phyloP scores from a whole-genome alignment of 306 rosid genomes.

The Parietaria judaica region DNA sequence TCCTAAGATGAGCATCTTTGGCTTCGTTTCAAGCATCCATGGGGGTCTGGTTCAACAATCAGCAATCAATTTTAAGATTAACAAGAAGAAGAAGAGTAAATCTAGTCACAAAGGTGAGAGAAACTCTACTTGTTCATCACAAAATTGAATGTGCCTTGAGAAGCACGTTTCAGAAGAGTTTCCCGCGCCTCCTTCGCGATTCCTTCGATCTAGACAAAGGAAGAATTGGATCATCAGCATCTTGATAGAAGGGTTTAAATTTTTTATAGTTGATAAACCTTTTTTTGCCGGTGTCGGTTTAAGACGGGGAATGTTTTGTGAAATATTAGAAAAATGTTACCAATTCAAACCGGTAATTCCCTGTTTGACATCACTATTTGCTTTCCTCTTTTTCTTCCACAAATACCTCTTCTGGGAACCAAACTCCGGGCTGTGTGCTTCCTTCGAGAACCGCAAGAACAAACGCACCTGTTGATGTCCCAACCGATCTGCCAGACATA shows the following conservation, averaged over 20 bases:
- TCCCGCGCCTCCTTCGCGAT: slow-evolving; percentile 78
- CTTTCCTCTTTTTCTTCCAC: not conserved
- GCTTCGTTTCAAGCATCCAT: slow-evolving; percentile 89
- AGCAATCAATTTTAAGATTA: not conserved
- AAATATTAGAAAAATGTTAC: no score
- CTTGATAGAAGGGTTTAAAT: not conserved
- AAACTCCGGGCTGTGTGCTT: slow-evolving; percentile 83
- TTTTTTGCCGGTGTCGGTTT: no score
- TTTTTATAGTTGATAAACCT: not conserved
- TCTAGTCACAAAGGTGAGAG: slow-evolving; percentile 12
- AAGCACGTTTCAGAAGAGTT: slow-evolving; percentile 78
- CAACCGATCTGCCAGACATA: slow-evolving; percentile 56
- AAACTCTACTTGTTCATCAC: slow-evolving; percentile 58
- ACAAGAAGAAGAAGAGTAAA: not conserved
- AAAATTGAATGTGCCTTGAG: slow-evolving; percentile 75
- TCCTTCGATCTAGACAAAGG: slow-evolving; percentile 59
- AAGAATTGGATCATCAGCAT: slow-evolving; percentile 10
- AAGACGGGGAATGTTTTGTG: no score
- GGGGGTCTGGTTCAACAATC: slow-evolving; percentile 45
- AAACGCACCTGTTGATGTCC: slow-evolving; percentile 72
- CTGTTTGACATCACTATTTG: no score
- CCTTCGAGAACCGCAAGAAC: slow-evolving; percentile 88
- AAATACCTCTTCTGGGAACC: slow-evolving; percentile 98
- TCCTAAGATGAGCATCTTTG: slow-evolving; percentile 84
- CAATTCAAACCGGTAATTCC: no score